These are phyloP conservation scores for Cordyceps tenuipes DNA, from an alignment of 2,329 filamentous ascomycete species.

Conservation along the genomic window DNA sequence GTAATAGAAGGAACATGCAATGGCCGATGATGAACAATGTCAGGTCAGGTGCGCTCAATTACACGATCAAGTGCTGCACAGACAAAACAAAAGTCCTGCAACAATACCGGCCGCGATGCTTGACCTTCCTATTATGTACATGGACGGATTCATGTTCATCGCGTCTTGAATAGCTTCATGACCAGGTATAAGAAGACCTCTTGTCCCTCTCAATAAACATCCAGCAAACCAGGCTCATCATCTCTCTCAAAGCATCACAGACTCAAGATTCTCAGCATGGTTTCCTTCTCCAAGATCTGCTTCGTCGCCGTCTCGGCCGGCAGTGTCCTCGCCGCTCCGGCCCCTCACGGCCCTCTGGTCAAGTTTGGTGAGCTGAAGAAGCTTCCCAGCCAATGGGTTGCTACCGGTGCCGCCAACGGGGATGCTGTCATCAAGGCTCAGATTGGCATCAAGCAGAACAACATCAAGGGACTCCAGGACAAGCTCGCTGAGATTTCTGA, in stretches of 20 bases:
- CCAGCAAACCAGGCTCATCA: not conserved
- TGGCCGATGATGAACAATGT: not conserved
- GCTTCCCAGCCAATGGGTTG: constrained; percentile 3
- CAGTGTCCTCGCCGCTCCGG: constrained; percentile 5
- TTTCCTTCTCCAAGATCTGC: constrained; percentile 12
- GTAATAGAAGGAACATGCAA: not conserved
- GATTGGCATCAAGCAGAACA: constrained; percentile 14
- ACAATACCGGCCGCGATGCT: not conserved
- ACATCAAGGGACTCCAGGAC: constrained; percentile 19
- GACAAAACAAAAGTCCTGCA: not conserved
- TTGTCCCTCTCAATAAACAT: not conserved
- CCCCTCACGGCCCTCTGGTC: constrained; percentile 3
- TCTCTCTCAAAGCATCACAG: not conserved
- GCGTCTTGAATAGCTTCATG: not conserved
- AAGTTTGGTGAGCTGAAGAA: constrained; percentile 7
- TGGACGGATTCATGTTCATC: not conserved
- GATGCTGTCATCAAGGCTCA: constrained; percentile 9
- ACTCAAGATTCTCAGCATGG: not conserved
- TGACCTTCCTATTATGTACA: not conserved
- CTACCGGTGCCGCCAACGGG: not conserved
- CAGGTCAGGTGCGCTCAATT: not conserved
- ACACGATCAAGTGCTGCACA: not conserved
- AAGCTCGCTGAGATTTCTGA: constrained; percentile 19
- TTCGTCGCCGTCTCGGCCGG: constrained; percentile 5
- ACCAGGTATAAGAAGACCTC: not conserved